A percentile compares a stretch with the other conserved stretches of the same genome.
Conservation (phyloP, 148 eudicot species). For the Vaccinium corymbosum region DNA sequence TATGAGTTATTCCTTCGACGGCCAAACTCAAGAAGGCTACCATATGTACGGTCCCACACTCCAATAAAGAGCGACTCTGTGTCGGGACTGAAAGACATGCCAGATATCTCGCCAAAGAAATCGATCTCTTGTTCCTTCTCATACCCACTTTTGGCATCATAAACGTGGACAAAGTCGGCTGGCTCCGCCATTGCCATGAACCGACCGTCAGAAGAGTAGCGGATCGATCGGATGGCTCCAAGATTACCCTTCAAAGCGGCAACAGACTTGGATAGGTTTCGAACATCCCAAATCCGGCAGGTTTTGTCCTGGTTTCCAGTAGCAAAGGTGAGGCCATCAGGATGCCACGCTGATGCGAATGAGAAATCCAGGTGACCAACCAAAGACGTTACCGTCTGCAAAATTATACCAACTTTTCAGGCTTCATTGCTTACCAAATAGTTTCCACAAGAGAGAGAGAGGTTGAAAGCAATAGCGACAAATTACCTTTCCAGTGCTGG, state of each 20-base stretch:
- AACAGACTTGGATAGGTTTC: constrained; percentile 57
- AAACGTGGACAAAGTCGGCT: constrained; percentile 82
- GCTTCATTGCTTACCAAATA: not conserved
- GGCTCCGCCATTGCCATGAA: constrained; percentile 94
- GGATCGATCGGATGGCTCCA: constrained; percentile 79
- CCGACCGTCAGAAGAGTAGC: constrained; percentile 73
- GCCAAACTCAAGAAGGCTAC: constrained; percentile 80
- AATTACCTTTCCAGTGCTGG: constrained; percentile 60
- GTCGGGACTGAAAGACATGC: constrained; percentile 80
- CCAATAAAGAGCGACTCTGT: constrained; percentile 73
- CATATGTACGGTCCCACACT: constrained; percentile 85
- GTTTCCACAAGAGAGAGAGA: not conserved
- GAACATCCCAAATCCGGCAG: constrained; percentile 75
- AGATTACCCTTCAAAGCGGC: constrained; percentile 60
- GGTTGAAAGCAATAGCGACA: not conserved
- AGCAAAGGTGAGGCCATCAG: constrained; percentile 65
- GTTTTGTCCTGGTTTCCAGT: constrained; percentile 92
- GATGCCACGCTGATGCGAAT: constrained; percentile 92
- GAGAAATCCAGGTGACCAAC: constrained; percentile 70
- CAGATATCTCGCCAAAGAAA: constrained; percentile 86
- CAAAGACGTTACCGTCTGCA: constrained; percentile 49
- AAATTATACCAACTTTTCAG: not conserved
- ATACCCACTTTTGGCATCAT: constrained; percentile 54
- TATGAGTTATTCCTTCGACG: constrained; percentile 56
- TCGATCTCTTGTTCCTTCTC: constrained; percentile 77